Base-by-base conservation (phyloP, 148 eudicot genomes). In the Chenopodium berlandieri region DNA sequence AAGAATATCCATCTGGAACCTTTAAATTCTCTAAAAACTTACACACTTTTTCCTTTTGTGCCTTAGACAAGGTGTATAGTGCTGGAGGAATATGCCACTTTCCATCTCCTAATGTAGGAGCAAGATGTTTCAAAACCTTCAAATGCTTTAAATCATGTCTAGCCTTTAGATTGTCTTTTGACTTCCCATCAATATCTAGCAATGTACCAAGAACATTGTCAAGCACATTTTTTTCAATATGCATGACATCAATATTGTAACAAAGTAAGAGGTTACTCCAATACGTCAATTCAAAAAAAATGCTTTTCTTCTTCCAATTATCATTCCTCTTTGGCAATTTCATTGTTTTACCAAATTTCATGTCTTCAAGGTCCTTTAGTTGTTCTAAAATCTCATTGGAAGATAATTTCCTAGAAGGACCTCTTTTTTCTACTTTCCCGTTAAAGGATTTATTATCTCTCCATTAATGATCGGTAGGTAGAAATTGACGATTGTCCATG, bases 221-320 rank as follows among this genome's bases (percentile, higher is more conserved):
- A 3, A 52, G n/a, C 40, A 44, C 72, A 5, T 77, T 77, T 14
- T 75, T 78, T 66, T 77, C 62, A 48, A 78, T 40, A 40, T 77
- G 56, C 79, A 77, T 77, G 17, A 34, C 71, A 52, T 75, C 64
- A 75, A 77, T 58, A 14, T 78, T 78, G 34, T 78, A 62, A 17
- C 69, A 54, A 76, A 76, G 10, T 52, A 76, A 62, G 14, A 60
- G 50, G 54, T 0, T 22, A 76, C 79, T 76, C 78, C 52, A 62
- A 62, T 76, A 62, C 12, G 70, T 70, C 27, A 76, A 23, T 60
- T 62, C 31, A 31, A 31, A 31, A 31, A 31, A 31, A 1, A 31
- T 31, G 31, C 2, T 31, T 31, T 31, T 31, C 31, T 31, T 31
- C 31, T 31, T 31, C 31, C 31, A 31, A 31, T 31, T 31, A 31